Evolutionary conservation across 257 asterid genomes (phyloP), one percentile per base, ranked within the genome.

Genomic region (Cordia subcordata): DNA sequence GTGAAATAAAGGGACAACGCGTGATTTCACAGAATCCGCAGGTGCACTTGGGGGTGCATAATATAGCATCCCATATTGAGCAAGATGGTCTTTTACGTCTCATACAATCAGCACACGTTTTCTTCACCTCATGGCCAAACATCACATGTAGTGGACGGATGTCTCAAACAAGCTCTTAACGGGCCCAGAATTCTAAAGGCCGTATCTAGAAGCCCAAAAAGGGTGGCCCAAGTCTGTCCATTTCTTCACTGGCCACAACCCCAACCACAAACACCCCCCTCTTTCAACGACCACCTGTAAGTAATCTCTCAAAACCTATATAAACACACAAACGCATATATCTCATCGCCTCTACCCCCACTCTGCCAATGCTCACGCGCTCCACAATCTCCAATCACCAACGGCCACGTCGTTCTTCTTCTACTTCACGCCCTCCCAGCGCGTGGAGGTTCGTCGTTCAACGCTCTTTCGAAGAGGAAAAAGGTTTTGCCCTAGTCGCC

Each of bases 401-500:
- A 1, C 11, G 10, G 2, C 47, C 47, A 42, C 47, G 47, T 42
- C 2, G 1, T 11, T 8, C 47, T 42, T 14, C 4, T 11, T 2
- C 6, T 11, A 1, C 47, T 42, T 1, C 47, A 42, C 22, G 19
- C 10, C 47, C 38, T 15, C 11, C 37, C 10, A 37, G 75, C 70
- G 75, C 72, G 77, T 60, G 69, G 20, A 14, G 54, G 16, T 10
- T 68, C 42, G 12, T 63, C n/a, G 23, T 69, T 62, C 63, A 62
- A 74, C 74, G 72, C 67, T 57, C 47, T 42, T 42, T 42, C 47
- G 10, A 42, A 42, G 47, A 42, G 47, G 10, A 42, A 42, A 42
- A 42, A 42, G 2, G 8, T 42, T 42, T 42, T 42, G 47, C 47
- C 47, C 47, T 42, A 42, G 47, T 42, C 47, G 47, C 47, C 47